Conservation (phyloP, 768 basidiomycete species). For the Cystobasidiopsis lactophilus region DNA sequence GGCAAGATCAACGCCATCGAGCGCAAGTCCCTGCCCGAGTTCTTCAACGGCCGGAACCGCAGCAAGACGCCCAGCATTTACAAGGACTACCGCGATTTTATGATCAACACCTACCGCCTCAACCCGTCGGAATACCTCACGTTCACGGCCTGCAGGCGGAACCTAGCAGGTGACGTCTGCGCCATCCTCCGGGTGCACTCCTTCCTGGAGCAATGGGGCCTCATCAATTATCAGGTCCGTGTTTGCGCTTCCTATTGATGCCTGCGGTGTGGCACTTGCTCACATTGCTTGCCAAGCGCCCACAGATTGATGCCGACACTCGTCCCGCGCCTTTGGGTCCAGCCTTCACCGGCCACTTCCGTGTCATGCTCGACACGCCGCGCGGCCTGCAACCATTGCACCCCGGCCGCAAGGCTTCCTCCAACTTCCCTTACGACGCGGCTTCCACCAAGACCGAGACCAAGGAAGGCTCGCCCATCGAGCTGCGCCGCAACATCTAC, state of each 20-base stretch:
- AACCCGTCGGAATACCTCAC: slow-evolving; percentile 89
- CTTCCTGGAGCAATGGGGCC: slow-evolving; percentile 95
- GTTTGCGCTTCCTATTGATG: not conserved
- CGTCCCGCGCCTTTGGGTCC: slow-evolving; percentile 83
- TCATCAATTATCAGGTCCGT: slow-evolving; percentile 99
- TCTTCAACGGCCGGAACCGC: slow-evolving; percentile 86
- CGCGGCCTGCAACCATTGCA: slow-evolving; percentile 82
- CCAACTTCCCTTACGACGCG: slow-evolving; percentile 37
- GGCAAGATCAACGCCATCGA: slow-evolving; percentile 80
- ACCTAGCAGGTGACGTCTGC: slow-evolving; percentile 92
- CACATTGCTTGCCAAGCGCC: not conserved
- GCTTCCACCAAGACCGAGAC: slow-evolving; percentile 18
- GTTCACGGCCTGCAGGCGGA: slow-evolving; percentile 84
- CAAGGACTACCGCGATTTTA: slow-evolving; percentile 98
- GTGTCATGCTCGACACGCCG: slow-evolving; percentile 88
- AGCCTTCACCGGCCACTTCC: slow-evolving; percentile 96
- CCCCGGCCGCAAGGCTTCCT: slow-evolving; percentile 37
- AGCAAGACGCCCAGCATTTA: slow-evolving; percentile 92
- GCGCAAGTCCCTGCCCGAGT: slow-evolving; percentile 77
- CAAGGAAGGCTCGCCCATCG: not conserved
- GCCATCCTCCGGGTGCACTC: slow-evolving; percentile 98
- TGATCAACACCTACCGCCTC: slow-evolving; percentile 94
- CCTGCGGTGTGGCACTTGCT: not conserved
- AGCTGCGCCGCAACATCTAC: slow-evolving; percentile 4
- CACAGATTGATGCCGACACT: slow-evolving; percentile 85